Evolutionary conservation across 306 rosid genomes (phyloP), one percentile per base, ranked within the genome.

Genomic region (Vicia villosa): DNA sequence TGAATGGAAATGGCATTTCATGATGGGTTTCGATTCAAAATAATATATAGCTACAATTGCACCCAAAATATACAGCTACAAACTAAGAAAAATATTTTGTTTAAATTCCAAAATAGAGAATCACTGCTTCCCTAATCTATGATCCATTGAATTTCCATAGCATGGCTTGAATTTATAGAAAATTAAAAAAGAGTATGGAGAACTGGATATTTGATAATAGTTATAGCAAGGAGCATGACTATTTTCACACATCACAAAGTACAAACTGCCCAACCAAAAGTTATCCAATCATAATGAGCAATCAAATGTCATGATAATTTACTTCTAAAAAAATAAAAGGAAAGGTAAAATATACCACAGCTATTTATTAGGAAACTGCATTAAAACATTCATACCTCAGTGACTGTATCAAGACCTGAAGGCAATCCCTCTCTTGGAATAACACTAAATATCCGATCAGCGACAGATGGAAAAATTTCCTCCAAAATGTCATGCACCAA

Each of bases 401-500:
- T 88, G 69, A 87, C 82, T 73, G 96, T 83, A 81, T 86, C 97
- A 70, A 91, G 88, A 73, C 92, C 89, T 8, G 87, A 91, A 75
- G 88, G 96, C 57, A 94, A 79, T 69, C 75, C 83, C 55, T 94
- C 96, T 68, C 86, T 84, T 22, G 97, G 91, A 37, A 91, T 84
- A 72, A 88, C 73, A 68, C 80, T 87, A 60, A 94, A 87, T 74
- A 88, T 84, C 81, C 92, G 72, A 72, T 84, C 83, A 75, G 86
- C 87, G 46, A 94, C 85, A 51, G 87, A 82, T 34, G 97, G 97
- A 87, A 88, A 94, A 66, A 89, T 79, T 77, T 87, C 89, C 42
- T 88, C 95, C 92, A 94, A 79, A 67, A 94, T 94, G 84, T 81
- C 91, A 63, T 13, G 78, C 71, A 94, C 83, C 62, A 37, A 79